Evolutionary conservation across 495 filamentous ascomycete species (phyloP).

Genomic region (Penicillium atrosanguineum): DNA sequence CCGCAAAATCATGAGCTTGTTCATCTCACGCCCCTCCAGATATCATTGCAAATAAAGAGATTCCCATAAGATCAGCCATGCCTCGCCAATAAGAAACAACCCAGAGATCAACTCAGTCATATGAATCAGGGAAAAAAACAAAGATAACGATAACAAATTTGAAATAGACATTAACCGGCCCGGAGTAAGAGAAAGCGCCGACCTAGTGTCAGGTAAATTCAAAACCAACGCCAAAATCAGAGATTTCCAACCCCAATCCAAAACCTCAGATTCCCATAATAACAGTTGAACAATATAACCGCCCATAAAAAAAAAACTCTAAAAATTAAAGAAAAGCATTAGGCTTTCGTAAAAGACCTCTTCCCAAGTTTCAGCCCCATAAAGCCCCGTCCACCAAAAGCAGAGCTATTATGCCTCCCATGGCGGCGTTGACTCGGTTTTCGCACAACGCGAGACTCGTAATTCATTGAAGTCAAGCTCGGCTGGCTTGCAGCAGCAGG

Average conservation of each 20-base stretch:
- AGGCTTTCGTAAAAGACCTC: slow-evolving; percentile 26
- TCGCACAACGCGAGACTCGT: slow-evolving; percentile 10
- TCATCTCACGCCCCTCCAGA: not conserved
- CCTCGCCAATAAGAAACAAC: not conserved
- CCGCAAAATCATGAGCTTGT: not conserved
- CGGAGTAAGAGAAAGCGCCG: not conserved
- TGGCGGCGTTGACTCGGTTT: slow-evolving; percentile 24
- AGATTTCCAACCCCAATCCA: not conserved
- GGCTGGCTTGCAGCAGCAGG: slow-evolving; percentile 3
- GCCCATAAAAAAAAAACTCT: not conserved
- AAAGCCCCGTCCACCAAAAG: slow-evolving; percentile 28
- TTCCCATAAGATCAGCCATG: not conserved
- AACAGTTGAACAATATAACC: not conserved
- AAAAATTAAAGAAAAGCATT: slow-evolving; percentile 12
- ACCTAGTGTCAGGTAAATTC: not conserved
- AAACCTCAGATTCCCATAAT: not conserved
- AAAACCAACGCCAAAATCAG: not conserved
- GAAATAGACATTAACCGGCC: slow-evolving; percentile 4
- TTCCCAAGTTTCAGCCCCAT: slow-evolving; percentile 39
- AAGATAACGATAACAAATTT: not conserved
- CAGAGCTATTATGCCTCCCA: slow-evolving; percentile 18
- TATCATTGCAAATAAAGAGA: not conserved
- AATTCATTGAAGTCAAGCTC: not conserved
- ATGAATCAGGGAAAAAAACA: not conserved
- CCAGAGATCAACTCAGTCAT: not conserved